These are phyloP conservation scores for Globisporangium irregulare DNA, from an alignment of 352 stramenopile genomes.

Conservation along the genomic window DNA sequence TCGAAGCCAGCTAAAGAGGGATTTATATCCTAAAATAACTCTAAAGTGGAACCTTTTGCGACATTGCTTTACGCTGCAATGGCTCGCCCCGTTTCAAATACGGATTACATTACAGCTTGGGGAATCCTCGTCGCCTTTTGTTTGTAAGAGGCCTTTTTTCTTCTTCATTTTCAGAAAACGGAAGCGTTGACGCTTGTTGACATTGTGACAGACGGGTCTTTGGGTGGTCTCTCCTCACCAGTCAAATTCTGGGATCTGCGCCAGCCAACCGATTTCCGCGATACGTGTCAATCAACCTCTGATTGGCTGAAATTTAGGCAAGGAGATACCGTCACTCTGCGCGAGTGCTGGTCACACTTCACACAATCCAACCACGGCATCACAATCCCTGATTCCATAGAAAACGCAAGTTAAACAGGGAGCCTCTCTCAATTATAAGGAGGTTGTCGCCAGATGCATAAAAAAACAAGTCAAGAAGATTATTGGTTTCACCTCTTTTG, in stretches of 20 bases:
- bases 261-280: background rate
- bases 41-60: no score
- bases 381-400: background rate
- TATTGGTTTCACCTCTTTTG: background rate
- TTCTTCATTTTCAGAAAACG: no score
- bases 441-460: background rate
- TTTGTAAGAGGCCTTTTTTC: no score
- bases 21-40: no score
- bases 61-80: no score
- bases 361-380: no score
- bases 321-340: no score
- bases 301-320: background rate
- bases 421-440: background rate
- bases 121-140: no score
- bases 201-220: background rate
- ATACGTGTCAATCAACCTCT: background rate
- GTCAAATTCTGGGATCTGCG: conserved; percentile 4
- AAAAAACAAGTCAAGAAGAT: background rate
- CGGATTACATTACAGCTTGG: no score
- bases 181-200: no score
- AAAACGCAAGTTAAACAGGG: background rate
- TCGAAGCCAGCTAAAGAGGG: no score
- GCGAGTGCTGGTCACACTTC: background rate
- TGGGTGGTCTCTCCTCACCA: background rate
- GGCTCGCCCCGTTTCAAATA: no score